Base-by-base conservation (phyloP, 2,329 filamentous ascomycete genomes). In the Ophiosphaerella narmari region DNA sequence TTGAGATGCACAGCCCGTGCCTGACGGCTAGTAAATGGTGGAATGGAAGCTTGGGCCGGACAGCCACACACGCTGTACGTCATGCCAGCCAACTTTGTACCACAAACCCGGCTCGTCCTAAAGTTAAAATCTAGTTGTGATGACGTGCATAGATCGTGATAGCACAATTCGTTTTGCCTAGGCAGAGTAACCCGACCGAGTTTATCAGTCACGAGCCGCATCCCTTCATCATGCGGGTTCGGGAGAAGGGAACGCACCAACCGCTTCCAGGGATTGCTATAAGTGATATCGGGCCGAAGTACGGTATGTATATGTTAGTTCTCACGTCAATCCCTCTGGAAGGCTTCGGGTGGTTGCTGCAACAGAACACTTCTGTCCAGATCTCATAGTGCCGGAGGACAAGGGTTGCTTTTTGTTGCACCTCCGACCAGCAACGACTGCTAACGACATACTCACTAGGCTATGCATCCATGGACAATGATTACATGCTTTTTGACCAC, bases 281-380 rank as follows among this genome's bases (percentile, higher is more conserved):
- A 13, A 79, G 79, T n/a, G 79, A 82, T 52, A 81, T 82, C 55
- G 80, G 80, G 2, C 78, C 79, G n/a, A 82, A 82, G 49, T 81
- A 82, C 59, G 80, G 46, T 48, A 33, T 12, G 46, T 48, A 33
- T n/a, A 24, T 21, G 3, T 21, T 21, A 5, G 18, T 21, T 5
- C 18, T 21, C 18, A 21, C 18, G 18, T 21, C 18, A 2, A 3
- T 21, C 18, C 4, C 4, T 21, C 18, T 21, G 4, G 4, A 21
- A 21, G 18, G 18, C 4, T 21, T 21, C 4, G 18, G 18, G 18
- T 21, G 18, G 18, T 21, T 21, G 18, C 18, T 21, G 18, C 18
- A 21, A 4, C 18, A 21, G 18, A 21, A 21, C 18, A 5, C 18
- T 21, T 21, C 4, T 21, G 18, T 21, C 18, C 18, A 4, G 18